These are phyloP conservation scores for Rhizopogon roseolus DNA, from an alignment of 768 basidiomycete genomes.

Conservation along the genomic window DNA sequence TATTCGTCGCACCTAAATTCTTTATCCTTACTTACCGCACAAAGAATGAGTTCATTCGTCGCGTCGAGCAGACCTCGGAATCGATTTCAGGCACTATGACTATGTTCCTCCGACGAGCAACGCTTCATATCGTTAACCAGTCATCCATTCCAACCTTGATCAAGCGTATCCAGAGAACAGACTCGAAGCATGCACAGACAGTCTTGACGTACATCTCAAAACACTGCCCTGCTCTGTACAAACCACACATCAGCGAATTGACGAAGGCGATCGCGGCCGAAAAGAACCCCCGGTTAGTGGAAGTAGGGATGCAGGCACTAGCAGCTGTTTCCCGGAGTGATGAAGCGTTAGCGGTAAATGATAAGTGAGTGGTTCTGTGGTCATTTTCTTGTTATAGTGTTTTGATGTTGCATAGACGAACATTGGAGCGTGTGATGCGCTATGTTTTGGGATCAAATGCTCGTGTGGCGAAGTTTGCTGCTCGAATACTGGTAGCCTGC, in stretches of 20 bases:
- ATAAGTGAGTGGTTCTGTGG: slow-evolving; percentile 50
- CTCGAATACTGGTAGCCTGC: slow-evolving; percentile 62
- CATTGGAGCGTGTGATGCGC: slow-evolving; percentile 57
- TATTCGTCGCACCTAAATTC: not conserved
- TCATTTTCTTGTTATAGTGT: not conserved
- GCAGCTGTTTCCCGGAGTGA: slow-evolving; percentile 63
- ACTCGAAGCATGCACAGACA: slow-evolving; percentile 40
- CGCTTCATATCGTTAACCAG: slow-evolving; percentile 73
- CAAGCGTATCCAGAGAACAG: slow-evolving; percentile 53
- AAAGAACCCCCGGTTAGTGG: slow-evolving; percentile 48
- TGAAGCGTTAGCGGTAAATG: slow-evolving; percentile 47
- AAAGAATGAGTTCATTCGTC: slow-evolving; percentile 74
- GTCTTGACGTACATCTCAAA: slow-evolving; percentile 67
- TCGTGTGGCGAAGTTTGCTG: slow-evolving; percentile 81
- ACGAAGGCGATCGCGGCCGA: slow-evolving; percentile 68
- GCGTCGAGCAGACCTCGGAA: slow-evolving; percentile 67
- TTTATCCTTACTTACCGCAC: not conserved
- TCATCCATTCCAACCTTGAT: slow-evolving; percentile 82
- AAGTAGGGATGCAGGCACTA: slow-evolving; percentile 72
- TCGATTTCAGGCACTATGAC: slow-evolving; percentile 64
- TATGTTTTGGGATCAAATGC: slow-evolving; percentile 56
- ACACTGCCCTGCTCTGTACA: slow-evolving; percentile 67
- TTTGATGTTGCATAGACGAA: slow-evolving; percentile 41
- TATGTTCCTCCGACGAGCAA: slow-evolving; percentile 62
- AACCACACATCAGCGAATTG: slow-evolving; percentile 72